Evolutionary conservation across 306 rosid species (phyloP).

Genomic region (Vigna unguiculata): DNA sequence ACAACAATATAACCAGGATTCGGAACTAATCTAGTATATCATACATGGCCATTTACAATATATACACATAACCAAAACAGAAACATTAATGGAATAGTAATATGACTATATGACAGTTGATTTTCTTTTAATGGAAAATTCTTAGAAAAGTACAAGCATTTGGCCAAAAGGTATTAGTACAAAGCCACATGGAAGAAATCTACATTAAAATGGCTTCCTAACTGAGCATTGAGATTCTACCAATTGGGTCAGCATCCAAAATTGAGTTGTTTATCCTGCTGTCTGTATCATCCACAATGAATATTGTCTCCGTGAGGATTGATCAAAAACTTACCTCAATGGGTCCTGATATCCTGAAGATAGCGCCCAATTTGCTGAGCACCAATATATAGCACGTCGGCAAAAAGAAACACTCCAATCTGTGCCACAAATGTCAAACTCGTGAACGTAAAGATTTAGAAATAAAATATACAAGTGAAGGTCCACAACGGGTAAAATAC

Average conservation of each 20-base stretch:
- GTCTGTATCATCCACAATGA: constrained; percentile 41
- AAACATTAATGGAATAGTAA: constrained; percentile 36
- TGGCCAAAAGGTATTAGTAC: constrained; percentile 3
- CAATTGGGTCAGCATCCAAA: constrained; percentile 40
- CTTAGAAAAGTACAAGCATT: constrained; percentile 28
- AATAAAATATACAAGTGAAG: constrained; percentile 17
- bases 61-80: background rate
- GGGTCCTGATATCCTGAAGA: constrained; percentile 76
- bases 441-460: constrained; percentile 20
- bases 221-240: constrained; percentile 31
- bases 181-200: constrained; percentile 26
- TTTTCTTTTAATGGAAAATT: constrained; percentile 16
- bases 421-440: constrained; percentile 48
- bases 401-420: constrained; percentile 73
- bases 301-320: constrained; percentile 15
- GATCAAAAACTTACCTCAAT: constrained; percentile 48
- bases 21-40: constrained; percentile 17
- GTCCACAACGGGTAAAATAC: constrained; percentile 50
- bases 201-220: constrained; percentile 14
- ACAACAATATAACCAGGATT: constrained; percentile 19
- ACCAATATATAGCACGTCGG: constrained; percentile 77
- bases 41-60: background rate
- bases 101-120: constrained; percentile 17
- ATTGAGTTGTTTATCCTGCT: constrained; percentile 41
- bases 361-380: constrained; percentile 77